These are phyloP conservation scores for Claviceps sp. DNA, from an alignment of 2,329 filamentous ascomycete species.

Conservation along the genomic window DNA sequence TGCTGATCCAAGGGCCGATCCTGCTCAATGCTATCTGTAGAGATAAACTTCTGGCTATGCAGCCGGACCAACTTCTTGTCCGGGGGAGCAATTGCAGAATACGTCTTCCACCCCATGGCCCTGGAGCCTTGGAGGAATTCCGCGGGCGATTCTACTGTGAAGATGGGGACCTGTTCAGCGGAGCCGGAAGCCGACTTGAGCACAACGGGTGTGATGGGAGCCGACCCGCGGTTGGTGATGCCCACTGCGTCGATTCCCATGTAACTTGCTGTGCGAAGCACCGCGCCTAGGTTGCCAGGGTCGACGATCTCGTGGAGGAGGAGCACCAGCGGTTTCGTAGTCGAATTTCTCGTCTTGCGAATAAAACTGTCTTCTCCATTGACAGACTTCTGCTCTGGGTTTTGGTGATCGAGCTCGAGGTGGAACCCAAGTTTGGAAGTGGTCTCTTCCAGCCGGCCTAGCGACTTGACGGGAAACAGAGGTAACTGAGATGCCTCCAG, in stretches of 20 bases:
- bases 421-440: conserved; percentile 37
- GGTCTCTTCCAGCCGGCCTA: conserved; percentile 36
- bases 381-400: conserved; percentile 56
- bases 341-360: conserved; percentile 15
- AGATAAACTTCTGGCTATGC: conserved; percentile 31
- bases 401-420: conserved; percentile 52
- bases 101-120: conserved; percentile 67
- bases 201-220: conserved; percentile 60
- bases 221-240: conserved; percentile 60
- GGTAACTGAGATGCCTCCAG: conserved; percentile 79
- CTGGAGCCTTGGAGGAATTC: conserved; percentile 58
- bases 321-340: conserved; percentile 54
- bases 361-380: conserved; percentile 53
- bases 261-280: conserved; percentile 79
- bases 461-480: conserved; percentile 48
- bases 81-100: conserved; percentile 52
- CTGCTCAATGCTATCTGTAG: conserved; percentile 34
- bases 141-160: conserved; percentile 53
- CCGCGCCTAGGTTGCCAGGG: conserved; percentile 79
- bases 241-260: conserved; percentile 78
- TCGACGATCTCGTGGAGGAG: conserved; percentile 68
- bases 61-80: conserved; percentile 19
- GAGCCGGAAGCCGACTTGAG: conserved; percentile 85
- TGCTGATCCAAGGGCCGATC: conserved; percentile 39
- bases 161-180: conserved; percentile 63